Conservation (phyloP, 2,329 filamentous ascomycete species). For the Chrysoporthe austroafricana region DNA sequence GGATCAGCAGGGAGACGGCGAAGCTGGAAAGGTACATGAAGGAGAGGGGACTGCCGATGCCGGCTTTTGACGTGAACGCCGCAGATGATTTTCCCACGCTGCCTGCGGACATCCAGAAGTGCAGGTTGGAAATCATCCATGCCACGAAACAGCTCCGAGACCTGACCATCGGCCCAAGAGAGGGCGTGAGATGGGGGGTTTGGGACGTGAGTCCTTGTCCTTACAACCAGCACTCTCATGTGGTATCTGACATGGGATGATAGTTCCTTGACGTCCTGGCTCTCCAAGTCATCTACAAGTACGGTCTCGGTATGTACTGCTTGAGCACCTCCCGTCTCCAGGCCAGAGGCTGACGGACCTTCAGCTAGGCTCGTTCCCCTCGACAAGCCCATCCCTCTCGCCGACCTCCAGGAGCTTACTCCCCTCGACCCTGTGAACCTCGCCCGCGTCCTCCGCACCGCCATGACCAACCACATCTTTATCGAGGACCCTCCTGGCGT, state of each 20-base stretch:
- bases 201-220: constrained; percentile 50
- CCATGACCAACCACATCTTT: constrained; percentile 62
- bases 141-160: constrained; percentile 53
- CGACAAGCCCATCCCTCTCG: constrained; percentile 47
- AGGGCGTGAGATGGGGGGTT: constrained; percentile 55
- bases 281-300: constrained; percentile 55
- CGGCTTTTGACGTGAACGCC: constrained; percentile 50
- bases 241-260: not conserved
- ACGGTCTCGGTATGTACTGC: constrained; percentile 48
- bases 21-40: constrained; percentile 54
- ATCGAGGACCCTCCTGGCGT: constrained; percentile 52
- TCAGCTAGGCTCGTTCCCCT: constrained; percentile 56
- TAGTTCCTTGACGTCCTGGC: constrained; percentile 56
- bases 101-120: constrained; percentile 49
- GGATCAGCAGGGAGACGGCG: constrained; percentile 52
- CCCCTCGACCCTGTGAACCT: constrained; percentile 54
- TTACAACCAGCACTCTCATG: not conserved
- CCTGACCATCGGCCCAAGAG: constrained; percentile 54
- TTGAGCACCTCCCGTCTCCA: constrained; percentile 15
- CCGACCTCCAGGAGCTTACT: constrained; percentile 50
- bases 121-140: constrained; percentile 51
- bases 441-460: constrained; percentile 56
- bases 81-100: constrained; percentile 52
- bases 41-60: constrained; percentile 45
- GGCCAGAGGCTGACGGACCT: not conserved